phyloP scores from a whole-genome alignment of 2,329 filamentous ascomycete species.

The Sclerotiophoma versabilis region DNA sequence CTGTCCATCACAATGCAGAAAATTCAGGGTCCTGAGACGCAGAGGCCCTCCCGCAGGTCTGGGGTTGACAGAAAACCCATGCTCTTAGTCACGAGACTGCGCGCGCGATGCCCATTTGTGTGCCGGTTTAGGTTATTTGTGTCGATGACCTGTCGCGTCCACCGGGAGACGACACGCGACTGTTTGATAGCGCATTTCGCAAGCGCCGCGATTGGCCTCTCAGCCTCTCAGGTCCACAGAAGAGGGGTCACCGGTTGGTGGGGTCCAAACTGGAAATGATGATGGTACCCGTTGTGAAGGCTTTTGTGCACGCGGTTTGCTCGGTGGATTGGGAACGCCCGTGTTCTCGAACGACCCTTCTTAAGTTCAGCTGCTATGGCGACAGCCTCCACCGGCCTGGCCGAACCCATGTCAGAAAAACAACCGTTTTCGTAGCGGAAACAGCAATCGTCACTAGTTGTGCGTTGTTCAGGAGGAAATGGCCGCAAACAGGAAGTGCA shows the following conservation, averaged over 20 bases:
- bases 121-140: constrained; percentile 39
- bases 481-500: constrained; percentile 17
- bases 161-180: constrained; percentile 42
- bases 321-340: constrained; percentile 25
- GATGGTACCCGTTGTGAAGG: constrained; percentile 37
- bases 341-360: constrained; percentile 40
- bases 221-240: constrained; percentile 40
- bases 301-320: constrained; percentile 41
- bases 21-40: constrained; percentile 43
- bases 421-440: constrained; percentile 19
- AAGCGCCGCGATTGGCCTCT: constrained; percentile 43
- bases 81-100: constrained; percentile 43
- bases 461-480: constrained; percentile 15
- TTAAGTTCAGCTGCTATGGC: constrained; percentile 37
- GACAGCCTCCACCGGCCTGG: constrained; percentile 34
- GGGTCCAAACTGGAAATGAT: constrained; percentile 36
- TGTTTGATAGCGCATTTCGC: constrained; percentile 28
- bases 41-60: constrained; percentile 33
- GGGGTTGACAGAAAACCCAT: constrained; percentile 31
- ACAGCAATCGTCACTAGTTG: constrained; percentile 3
- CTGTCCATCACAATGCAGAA: constrained; percentile 28
- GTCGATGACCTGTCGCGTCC: constrained; percentile 42
- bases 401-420: constrained; percentile 31
- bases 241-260: constrained; percentile 47
- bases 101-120: constrained; percentile 29